Conservation (phyloP, 1,139 yeast species). For the Pichia terricola region DNA sequence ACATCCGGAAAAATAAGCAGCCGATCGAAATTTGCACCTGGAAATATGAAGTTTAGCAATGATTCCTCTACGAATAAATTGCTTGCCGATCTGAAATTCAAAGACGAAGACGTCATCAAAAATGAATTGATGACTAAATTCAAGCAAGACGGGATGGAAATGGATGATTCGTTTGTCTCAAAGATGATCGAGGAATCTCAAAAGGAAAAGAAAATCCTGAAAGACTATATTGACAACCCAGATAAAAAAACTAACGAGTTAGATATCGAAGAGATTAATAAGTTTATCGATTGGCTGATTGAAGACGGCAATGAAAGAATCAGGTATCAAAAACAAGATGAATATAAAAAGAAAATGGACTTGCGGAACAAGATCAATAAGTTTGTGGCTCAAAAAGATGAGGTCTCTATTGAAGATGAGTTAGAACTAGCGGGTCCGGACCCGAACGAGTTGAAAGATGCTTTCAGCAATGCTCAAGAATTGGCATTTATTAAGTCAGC, state of each 20-base stretch:
- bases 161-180: slow-evolving; percentile 21
- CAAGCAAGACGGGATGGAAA: slow-evolving; percentile 20
- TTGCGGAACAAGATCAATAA: slow-evolving; percentile 6
- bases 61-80: no score
- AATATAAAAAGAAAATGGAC: not conserved
- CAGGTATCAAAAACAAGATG: slow-evolving; percentile 6
- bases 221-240: slow-evolving; percentile 12
- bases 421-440: not conserved
- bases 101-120: slow-evolving; percentile 17
- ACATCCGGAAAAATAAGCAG: not conserved
- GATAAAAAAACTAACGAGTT: slow-evolving; percentile 11
- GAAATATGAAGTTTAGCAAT: not conserved
- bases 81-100: not conserved
- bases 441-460: slow-evolving; percentile 14
- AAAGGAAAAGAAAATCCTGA: slow-evolving; percentile 13
- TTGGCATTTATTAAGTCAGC: slow-evolving; percentile 14
- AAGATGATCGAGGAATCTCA: slow-evolving; percentile 18
- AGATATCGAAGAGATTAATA: slow-evolving; percentile 15
- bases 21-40: not conserved
- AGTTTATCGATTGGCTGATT: slow-evolving; percentile 22
- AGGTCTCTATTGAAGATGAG: not conserved
- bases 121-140: slow-evolving; percentile 18
- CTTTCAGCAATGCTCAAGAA: slow-evolving; percentile 15
- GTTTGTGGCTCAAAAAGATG: slow-evolving; percentile 1
- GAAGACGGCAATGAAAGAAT: slow-evolving; percentile 16